These are phyloP conservation scores for Fusarium tanahbumbuense DNA, from an alignment of 2,329 filamentous ascomycete species.

Conservation along the genomic window DNA sequence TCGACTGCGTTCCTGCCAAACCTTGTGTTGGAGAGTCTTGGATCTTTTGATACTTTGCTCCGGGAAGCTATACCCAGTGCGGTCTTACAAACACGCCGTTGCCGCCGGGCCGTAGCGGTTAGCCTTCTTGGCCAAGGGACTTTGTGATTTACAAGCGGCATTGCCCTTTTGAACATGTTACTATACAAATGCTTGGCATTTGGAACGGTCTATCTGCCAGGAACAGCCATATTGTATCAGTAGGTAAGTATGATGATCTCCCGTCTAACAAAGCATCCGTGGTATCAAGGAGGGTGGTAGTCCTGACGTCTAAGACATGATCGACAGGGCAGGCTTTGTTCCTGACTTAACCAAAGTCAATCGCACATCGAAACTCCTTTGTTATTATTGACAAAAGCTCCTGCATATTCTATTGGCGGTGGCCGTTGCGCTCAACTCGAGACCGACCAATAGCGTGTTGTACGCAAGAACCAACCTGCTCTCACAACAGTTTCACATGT, in stretches of 20 bases:
- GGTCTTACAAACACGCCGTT: slow-evolving; percentile 11
- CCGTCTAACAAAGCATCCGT: not conserved
- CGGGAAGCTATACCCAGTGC: slow-evolving; percentile 7
- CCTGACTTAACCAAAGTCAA: not conserved
- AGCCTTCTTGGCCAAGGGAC: not conserved
- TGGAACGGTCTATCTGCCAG: not conserved
- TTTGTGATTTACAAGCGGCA: not conserved
- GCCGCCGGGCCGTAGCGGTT: slow-evolving; percentile 24
- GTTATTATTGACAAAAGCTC: too few species aligned
- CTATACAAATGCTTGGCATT: not conserved
- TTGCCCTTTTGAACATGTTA: slow-evolving; percentile 2
- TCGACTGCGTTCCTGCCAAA: slow-evolving; percentile 2
- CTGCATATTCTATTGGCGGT: too few species aligned
- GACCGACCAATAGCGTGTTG: not conserved
- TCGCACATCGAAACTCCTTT: not conserved
- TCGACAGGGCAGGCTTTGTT: slow-evolving; percentile 1
- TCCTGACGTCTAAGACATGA: not conserved
- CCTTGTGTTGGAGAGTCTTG: not conserved
- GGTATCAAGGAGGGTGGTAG: not conserved
- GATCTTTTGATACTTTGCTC: not conserved
- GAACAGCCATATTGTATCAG: not conserved
- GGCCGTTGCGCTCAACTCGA: not conserved
- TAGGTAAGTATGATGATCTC: not conserved
- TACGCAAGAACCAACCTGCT: not conserved
- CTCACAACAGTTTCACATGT: not conserved